Conservation (phyloP, 148 eudicot species). For the Chenopodium album region DNA sequence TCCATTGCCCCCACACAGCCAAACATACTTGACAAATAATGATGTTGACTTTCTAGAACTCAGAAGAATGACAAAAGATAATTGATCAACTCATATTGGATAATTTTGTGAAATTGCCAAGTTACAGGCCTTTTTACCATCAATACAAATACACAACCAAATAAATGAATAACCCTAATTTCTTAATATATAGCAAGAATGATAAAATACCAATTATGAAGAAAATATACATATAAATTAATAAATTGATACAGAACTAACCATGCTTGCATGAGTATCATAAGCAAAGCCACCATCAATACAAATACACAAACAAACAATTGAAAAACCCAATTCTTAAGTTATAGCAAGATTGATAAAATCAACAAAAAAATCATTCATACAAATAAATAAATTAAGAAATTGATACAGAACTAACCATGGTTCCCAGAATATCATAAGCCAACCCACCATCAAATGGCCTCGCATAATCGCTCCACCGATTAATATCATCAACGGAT, state of each 20-base stretch:
- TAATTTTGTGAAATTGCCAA: not conserved
- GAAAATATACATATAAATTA: not conserved
- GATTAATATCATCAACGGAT: constrained; percentile 53
- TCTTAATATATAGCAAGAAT: not conserved
- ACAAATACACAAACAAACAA: not conserved
- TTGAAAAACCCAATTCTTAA: not conserved
- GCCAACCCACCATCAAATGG: constrained; percentile 32
- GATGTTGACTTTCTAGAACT: too few species aligned
- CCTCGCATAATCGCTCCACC: constrained; percentile 56
- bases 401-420: constrained; percentile 18
- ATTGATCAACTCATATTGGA: not conserved
- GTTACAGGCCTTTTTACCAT: not conserved
- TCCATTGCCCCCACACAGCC: not conserved
- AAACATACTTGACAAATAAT: too few species aligned
- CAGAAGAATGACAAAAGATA: not conserved
- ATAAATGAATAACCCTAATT: not conserved
- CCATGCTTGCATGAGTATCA: constrained; percentile 31
- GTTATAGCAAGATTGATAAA: not conserved
- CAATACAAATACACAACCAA: not conserved
- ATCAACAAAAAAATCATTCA: not conserved
- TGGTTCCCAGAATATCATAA: constrained; percentile 24
- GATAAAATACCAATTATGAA: not conserved
- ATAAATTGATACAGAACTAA: not conserved
- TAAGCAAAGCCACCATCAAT: constrained; percentile 21
- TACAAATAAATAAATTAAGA: not conserved